Percentiles rank a stretch among this genome's conserved stretches.
These are phyloP conservation scores for Piper longum DNA, from an alignment of 164 flowering plant genomes.

Conservation along the genomic window DNA sequence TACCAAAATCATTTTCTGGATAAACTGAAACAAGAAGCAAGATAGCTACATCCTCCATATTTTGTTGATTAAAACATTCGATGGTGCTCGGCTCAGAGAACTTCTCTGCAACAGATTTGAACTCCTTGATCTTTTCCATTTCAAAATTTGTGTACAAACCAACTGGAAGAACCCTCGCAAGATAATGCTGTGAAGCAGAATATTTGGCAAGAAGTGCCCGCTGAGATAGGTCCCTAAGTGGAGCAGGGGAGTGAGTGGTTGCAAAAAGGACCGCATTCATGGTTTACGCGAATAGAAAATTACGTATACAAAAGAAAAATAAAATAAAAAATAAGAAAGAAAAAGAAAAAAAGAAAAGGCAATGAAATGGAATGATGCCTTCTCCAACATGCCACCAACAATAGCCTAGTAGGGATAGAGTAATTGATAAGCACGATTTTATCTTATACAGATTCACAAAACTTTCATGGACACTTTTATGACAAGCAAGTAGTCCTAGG, in stretches of 20 bases:
- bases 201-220: conserved; percentile 46
- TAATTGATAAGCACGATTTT: too few species aligned
- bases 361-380: too few species aligned
- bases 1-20: conserved; percentile 16
- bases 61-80: conserved; percentile 12
- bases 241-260: not conserved
- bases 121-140: conserved; percentile 21
- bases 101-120: conserved; percentile 31
- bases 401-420: too few species aligned
- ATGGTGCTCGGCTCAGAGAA: conserved; percentile 15
- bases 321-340: not conserved
- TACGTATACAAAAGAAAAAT: not conserved
- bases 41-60: conserved; percentile 38
- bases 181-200: conserved; percentile 33
- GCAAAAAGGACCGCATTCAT: too few species aligned
- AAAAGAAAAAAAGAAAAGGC: too few species aligned
- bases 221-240: conserved; percentile 57
- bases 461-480: too few species aligned
- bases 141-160: conserved; percentile 23
- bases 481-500: too few species aligned
- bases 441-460: too few species aligned
- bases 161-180: conserved; percentile 39
- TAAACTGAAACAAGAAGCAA: conserved; percentile 61
- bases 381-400: too few species aligned
- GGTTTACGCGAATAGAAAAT: too few species aligned